Conservation (phyloP, 2,329 filamentous ascomycete species). For the Byssoonygena ceratinophila region DNA sequence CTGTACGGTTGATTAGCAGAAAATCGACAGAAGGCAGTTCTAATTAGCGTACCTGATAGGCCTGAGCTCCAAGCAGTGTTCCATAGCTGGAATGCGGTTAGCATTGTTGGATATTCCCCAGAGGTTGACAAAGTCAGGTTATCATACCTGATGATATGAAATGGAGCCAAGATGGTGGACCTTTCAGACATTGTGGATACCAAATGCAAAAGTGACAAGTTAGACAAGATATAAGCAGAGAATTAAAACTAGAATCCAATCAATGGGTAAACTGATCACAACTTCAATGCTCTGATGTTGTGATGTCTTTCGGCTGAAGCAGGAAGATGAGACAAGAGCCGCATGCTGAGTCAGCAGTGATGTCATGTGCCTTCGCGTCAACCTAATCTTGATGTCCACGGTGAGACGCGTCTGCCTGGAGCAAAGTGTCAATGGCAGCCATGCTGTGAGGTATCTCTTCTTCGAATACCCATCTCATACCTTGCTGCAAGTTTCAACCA, state of each 20-base stretch:
- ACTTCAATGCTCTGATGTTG: too few species aligned
- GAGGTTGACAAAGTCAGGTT: not conserved
- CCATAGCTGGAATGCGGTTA: constrained; percentile 54
- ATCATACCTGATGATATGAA: constrained; percentile 19
- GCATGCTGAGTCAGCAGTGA: constrained; percentile 19
- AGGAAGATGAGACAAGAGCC: not conserved
- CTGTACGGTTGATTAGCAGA: constrained; percentile 31
- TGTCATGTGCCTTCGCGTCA: constrained; percentile 34
- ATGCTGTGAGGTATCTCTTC: not conserved
- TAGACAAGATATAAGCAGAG: too few species aligned
- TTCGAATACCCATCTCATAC: not conserved
- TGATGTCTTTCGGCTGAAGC: too few species aligned
- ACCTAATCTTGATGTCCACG: constrained; percentile 19
- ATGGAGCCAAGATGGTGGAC: constrained; percentile 13
- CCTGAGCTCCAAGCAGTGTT: constrained; percentile 70
- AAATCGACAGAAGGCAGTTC: not conserved
- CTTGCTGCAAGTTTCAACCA: not conserved
- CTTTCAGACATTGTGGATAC: constrained; percentile 9
- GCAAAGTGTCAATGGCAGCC: not conserved
- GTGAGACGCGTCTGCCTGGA: constrained; percentile 36
- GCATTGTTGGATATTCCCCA: not conserved
- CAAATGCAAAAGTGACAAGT: not conserved
- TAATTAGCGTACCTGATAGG: constrained; percentile 59
- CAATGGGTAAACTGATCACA: too few species aligned
- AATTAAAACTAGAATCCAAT: too few species aligned